Evolutionary conservation across 2,329 filamentous ascomycete species (phyloP), one percentile per base, ranked within the genome.

Genomic region (Xylaria sp.): DNA sequence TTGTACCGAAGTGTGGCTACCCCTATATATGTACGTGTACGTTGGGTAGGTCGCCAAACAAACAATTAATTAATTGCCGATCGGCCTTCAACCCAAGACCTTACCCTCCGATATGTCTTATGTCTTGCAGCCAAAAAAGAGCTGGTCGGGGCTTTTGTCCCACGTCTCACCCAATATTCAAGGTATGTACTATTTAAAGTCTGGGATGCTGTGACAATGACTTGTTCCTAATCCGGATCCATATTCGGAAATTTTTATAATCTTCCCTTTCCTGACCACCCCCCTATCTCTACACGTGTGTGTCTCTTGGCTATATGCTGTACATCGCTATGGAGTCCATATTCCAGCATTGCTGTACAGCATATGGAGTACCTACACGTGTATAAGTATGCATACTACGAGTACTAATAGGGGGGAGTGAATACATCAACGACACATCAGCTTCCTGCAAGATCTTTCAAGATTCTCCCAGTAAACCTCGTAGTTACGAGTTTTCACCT

Each of bases 161-260:
- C 50, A 57, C 43, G 50, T 50, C 32, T 58, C 32, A 39, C 30
- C 18, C n/a, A 52, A 52, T 43, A n/a, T 34, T 23, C n/a, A 55
- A n/a, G 39, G 41, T 39, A n/a, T 30, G 41, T 39, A 39, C 13
- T 34, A 41, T 59, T 34, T 41, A 52, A n/a, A 45, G 53, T 57
- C 32, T 46, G 43, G 63, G 55, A 59, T 67, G 67, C 64, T 67
- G 52, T 67, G 63, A 61, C 67, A 69, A 55, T 64, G 10, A 57
- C 46, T 61, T 67, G 60, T 69, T 67, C 64, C 67, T 41, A 67
- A 64, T 64, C 52, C 46, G 60, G 67, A 30, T 48, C 23, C 43
- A 46, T 67, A 64, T 63, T 65, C 66, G 66, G 66, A 66, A 46
- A 62, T 61, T 69, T 64, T 48, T 59, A 48, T 41, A 41, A 52